phyloP scores from a whole-genome alignment of 202 grass and related monocot genomes.

The Eragrostis tef region DNA sequence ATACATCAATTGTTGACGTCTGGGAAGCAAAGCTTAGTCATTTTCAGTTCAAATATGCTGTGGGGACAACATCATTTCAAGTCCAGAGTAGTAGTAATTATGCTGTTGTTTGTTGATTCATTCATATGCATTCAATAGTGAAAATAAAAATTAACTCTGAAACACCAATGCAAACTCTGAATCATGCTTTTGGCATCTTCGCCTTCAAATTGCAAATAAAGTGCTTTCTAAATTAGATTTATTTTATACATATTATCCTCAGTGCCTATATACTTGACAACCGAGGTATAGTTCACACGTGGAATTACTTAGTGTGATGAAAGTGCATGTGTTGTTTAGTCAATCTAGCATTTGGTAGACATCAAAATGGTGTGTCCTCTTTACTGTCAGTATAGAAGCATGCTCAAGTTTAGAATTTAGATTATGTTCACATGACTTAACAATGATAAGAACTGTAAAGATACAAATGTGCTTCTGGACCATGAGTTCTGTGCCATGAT shows the following conservation, averaged over 20 bases:
- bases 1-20: no score
- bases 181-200: background rate
- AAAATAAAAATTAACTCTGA: constrained; percentile 23
- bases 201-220: constrained; percentile 5
- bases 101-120: constrained; percentile 2
- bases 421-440: constrained; percentile 34
- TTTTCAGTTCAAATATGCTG: no score
- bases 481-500: background rate
- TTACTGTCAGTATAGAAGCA: constrained; percentile 42
- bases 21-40: no score
- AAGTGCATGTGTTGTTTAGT: background rate
- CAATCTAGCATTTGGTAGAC: background rate
- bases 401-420: constrained; percentile 34
- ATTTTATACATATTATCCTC: constrained; percentile 13
- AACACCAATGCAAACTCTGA: constrained; percentile 27
- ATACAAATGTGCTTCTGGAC: constrained; percentile 26
- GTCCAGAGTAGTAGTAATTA: background rate
- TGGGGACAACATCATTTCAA: no score
- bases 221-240: constrained; percentile 22
- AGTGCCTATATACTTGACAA: background rate
- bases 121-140: background rate
- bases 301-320: background rate
- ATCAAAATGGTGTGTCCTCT: constrained; percentile 13
- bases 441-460: constrained; percentile 10
- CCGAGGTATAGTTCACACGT: background rate